phyloP scores from a whole-genome alignment of 805 yeast species.

The Starmera caribaea region DNA sequence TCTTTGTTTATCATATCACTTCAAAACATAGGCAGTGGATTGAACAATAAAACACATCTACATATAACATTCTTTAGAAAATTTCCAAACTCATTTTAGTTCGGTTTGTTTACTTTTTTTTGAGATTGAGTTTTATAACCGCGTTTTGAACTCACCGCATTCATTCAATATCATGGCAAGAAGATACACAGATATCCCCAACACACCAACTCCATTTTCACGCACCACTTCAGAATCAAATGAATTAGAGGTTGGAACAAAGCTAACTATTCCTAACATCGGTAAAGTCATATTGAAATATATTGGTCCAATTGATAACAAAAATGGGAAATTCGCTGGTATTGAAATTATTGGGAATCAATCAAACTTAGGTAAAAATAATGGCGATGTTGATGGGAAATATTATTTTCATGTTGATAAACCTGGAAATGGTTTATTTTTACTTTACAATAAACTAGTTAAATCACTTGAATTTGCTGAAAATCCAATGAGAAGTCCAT shows the following conservation, averaged over 20 bases:
- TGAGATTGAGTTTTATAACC: too few relatives aligned
- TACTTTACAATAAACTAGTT: constrained; percentile 40
- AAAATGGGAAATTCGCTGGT: constrained; percentile 76
- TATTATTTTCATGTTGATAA: constrained; percentile 55
- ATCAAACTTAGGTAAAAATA: constrained; percentile 64
- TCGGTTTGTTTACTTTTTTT: too few relatives aligned
- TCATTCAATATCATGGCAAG: background rate
- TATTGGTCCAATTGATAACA: constrained; percentile 65
- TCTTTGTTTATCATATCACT: too few relatives aligned
- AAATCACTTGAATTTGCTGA: constrained; percentile 9
- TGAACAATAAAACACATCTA: too few relatives aligned
- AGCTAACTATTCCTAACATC: constrained; percentile 50
- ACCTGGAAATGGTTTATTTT: constrained; percentile 68
- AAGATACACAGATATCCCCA: constrained; percentile 2
- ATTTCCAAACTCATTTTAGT: too few relatives aligned
- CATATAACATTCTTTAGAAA: too few relatives aligned
- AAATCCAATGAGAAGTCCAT: constrained; percentile 5
- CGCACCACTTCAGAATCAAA: constrained; percentile 2
- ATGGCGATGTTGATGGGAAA: constrained; percentile 70
- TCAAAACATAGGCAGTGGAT: too few relatives aligned
- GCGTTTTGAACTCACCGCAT: background rate
- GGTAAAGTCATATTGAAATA: constrained; percentile 60
- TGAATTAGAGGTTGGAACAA: constrained; percentile 9
- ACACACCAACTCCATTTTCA: constrained; percentile 1
- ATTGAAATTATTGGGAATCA: constrained; percentile 69